Base-by-base conservation (phyloP, 768 basidiomycete genomes). In the Psilocybe tampanensis region DNA sequence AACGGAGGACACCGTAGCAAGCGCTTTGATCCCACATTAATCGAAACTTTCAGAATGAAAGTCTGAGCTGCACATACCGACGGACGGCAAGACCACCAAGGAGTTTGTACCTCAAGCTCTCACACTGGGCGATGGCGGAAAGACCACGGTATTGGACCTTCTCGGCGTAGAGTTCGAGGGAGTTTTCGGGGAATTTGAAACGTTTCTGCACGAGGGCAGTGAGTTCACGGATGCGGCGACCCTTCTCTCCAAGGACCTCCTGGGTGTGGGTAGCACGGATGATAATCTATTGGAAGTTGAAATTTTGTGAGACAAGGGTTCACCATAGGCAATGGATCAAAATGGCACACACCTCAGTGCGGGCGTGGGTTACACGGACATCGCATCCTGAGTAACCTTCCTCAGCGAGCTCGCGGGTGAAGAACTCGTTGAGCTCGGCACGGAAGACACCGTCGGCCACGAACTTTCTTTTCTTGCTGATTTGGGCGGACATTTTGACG, bases 311-410 rank as follows among this genome's bases (percentile, higher is more conserved):
- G 22, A 23, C 42, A 50, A n/a, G 47, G 49, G 33, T 23, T 41
- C 34, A 18, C 21, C 52, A 39, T 43, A 43, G 24, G 21, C 6
- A 39, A 52, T 26, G 52, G 33, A 19, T 47, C 33, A 23, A 47
- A 44, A 15, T 60, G 54, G 56, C 71, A 34, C 45, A 32, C 34
- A 93, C 92, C 82, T 99, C 97, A 66, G 97, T 99, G 70, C 96
- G 92, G 61, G 96, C 95, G 75, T 98, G 96, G 65, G 97, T 98
- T 60, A 98, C 95, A 70, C 97, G 94, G 74, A 99, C 97, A 78
- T 99, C 97, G 76, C 97, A 99, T 54, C 97, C 97, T 78, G 97
- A 98, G 86, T 98, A 99, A 66, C 96, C 96, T 78, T 99, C 97
- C 78, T 95, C 95, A 53, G 97, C 92, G 68, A 98, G 92, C 78